Conservation (phyloP, 805 yeast species). For the Hagleromyces aurorensis region DNA sequence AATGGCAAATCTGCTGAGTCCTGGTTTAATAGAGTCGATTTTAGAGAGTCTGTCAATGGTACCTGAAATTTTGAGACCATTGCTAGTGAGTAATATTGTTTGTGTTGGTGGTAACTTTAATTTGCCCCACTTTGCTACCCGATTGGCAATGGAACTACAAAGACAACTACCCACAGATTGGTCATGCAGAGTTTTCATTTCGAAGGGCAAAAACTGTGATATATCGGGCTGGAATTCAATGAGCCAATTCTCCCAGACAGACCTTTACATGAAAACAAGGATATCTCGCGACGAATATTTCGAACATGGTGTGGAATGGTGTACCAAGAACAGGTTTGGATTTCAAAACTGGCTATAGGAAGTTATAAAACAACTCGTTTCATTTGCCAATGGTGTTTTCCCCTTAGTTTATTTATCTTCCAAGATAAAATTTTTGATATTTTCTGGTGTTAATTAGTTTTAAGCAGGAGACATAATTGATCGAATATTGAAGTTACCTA, state of each 20-base stretch:
- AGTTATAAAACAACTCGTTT: background rate
- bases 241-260: constrained; percentile 33
- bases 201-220: constrained; percentile 32
- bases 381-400: background rate
- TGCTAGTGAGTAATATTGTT: constrained; percentile 70
- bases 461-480: too few relatives aligned
- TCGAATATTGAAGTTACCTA: too few relatives aligned
- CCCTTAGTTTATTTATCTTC: background rate
- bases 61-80: constrained; percentile 67
- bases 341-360: constrained; percentile 31
- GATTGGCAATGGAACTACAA: constrained; percentile 56
- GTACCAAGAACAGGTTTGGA: constrained; percentile 36
- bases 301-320: constrained; percentile 65
- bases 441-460: too few relatives aligned
- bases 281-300: constrained; percentile 73
- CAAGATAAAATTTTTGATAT: too few relatives aligned
- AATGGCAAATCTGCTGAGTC: constrained; percentile 64
- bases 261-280: constrained; percentile 40
- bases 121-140: constrained; percentile 54
- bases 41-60: constrained; percentile 59
- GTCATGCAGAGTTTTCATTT: constrained; percentile 41
- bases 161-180: constrained; percentile 67
- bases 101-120: constrained; percentile 78
- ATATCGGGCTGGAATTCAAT: constrained; percentile 57
- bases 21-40: constrained; percentile 68